Base-by-base conservation (phyloP, 345 rosid genomes). In the Reutealis trisperma region DNA sequence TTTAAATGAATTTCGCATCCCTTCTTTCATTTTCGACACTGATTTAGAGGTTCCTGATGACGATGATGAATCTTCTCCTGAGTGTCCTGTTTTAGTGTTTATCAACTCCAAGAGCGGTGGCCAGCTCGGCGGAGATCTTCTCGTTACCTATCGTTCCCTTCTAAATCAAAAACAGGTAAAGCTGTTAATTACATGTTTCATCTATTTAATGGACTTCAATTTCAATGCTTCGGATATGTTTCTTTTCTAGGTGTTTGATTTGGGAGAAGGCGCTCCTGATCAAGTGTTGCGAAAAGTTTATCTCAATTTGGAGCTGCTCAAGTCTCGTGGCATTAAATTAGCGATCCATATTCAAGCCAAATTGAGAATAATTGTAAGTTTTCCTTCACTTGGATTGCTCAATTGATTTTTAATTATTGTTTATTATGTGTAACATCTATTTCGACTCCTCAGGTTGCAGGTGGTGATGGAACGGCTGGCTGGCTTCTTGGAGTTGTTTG, bases 401-500 rank as follows among this genome's bases (percentile, higher is more conserved):
- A 34, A 34, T 34, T 1, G 3, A 2, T 27, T 18, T 54, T 55
- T 18, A 54, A 18, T 49, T 47, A 34, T 12, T 67, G 5, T 45
- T 10, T 42, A 21, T 3, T 42, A 42, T 13, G 12, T 11, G 21
- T 42, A 9, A 45, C 51, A 1, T n/a, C 44, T 52, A 2, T 13
- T 64, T 75, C 49, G 32, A 0, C 14, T 63, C 58, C 60, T 77
- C 79, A 93, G 99, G 98, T 92, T 83, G 97, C 97, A 70, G 98
- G 99, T 81, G 98, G 99, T 21, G 99, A 96, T 86, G 99, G 99
- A 70, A 96, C 99, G 3, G 99, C 98, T 73, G 93, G 97, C 6
- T 95, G 99, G 99, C 93, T 93, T 78, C 94, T 95, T 75, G 98
- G 97, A 73, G 98, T 93, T 81, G 94, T 95, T 49, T 89, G 91